These are phyloP conservation scores for Blepharisma japonicum DNA, from an alignment of 73 alveolate species.

Conservation along the genomic window DNA sequence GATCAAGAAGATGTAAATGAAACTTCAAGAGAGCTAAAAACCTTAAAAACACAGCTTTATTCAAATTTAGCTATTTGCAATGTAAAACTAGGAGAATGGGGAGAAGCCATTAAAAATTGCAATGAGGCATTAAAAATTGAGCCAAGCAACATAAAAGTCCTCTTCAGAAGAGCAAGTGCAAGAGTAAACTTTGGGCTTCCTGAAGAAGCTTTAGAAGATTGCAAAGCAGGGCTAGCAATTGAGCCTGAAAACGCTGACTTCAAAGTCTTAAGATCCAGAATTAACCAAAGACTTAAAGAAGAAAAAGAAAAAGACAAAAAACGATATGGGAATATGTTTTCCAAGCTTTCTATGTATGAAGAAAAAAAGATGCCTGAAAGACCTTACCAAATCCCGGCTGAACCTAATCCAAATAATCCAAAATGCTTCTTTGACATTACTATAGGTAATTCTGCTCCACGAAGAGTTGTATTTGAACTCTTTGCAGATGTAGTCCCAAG, in stretches of 20 bases:
- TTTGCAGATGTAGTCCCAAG: slow-evolving; percentile 87
- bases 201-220: slow-evolving; percentile 66
- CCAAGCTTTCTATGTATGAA: slow-evolving; percentile 66
- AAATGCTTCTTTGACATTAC: slow-evolving; percentile 81
- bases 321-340: slow-evolving; percentile 64
- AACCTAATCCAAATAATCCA: slow-evolving; percentile 61
- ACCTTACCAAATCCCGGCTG: slow-evolving; percentile 54
- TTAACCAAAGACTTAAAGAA: slow-evolving; percentile 51
- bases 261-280: slow-evolving; percentile 52
- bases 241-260: slow-evolving; percentile 67
- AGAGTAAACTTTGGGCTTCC: slow-evolving; percentile 40
- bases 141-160: slow-evolving; percentile 64
- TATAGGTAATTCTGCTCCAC: slow-evolving; percentile 73
- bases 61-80: slow-evolving; percentile 55
- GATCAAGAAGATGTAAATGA: slow-evolving; percentile 41
- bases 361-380: slow-evolving; percentile 65
- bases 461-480: slow-evolving; percentile 89
- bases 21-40: slow-evolving; percentile 42
- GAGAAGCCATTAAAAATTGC: slow-evolving; percentile 51
- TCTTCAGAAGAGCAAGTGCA: slow-evolving; percentile 67
- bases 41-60: slow-evolving; percentile 44
- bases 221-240: slow-evolving; percentile 60
- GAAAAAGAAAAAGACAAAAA: slow-evolving; percentile 56
- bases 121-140: slow-evolving; percentile 63
- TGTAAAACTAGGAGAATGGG: slow-evolving; percentile 59